Percentiles rank a stretch among this genome's conserved stretches.
Conservation (phyloP, 202 grass and related monocot genomes). For the Alloteropsis angusta region DNA sequence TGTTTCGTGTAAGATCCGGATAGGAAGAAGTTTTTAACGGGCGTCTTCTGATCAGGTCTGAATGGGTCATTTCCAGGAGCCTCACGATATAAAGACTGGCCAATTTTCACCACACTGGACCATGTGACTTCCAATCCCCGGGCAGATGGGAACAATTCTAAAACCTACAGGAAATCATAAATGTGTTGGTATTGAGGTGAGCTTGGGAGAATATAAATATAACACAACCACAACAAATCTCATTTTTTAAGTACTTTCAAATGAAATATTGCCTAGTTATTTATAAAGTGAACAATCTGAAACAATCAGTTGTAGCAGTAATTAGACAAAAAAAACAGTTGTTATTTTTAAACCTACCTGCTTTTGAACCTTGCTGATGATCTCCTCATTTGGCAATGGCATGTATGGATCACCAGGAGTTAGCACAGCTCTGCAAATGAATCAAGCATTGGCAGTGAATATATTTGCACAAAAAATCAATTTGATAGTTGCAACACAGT, state of each 20-base stretch:
- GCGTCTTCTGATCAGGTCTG: constrained; percentile 95
- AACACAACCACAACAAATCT: not conserved
- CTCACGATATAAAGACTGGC: constrained; percentile 85
- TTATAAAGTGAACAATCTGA: not conserved
- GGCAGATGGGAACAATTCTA: constrained; percentile 87
- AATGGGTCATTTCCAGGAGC: constrained; percentile 94
- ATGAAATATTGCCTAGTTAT: not conserved
- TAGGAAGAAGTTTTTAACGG: constrained; percentile 87
- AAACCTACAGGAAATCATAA: constrained; percentile 42
- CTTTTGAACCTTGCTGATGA: constrained; percentile 77
- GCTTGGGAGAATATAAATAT: not conserved
- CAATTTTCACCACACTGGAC: constrained; percentile 90
- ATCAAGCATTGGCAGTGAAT: not conserved
- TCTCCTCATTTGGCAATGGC: constrained; percentile 83
- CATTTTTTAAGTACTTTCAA: not conserved
- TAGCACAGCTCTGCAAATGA: constrained; percentile 75
- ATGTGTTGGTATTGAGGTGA: not conserved
- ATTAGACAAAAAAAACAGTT: constrained; percentile 8
- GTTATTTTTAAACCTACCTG: constrained; percentile 42
- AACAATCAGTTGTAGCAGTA: not conserved
- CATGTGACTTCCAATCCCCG: constrained; percentile 65
- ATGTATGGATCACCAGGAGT: constrained; percentile 96
- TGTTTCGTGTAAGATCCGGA: constrained; percentile 97
- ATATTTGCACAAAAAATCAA: not conserved
- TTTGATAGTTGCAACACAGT: not conserved